Conservation (phyloP, 768 basidiomycete genomes). For the Hydnum rufescens region DNA sequence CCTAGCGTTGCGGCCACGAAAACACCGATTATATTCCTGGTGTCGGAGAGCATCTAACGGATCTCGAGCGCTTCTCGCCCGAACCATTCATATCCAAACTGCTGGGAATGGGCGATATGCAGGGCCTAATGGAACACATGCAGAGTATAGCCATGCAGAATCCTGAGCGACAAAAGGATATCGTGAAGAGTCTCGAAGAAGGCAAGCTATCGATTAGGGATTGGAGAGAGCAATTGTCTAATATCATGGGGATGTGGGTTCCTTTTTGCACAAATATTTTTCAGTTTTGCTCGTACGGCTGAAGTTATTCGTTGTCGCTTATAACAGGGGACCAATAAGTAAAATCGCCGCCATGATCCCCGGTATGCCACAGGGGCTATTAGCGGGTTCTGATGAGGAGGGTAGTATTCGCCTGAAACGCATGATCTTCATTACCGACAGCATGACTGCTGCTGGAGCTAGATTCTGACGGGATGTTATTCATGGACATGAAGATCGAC, state of each 20-base stretch:
- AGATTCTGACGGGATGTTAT: slow-evolving; percentile 83
- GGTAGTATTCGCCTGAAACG: slow-evolving; percentile 80
- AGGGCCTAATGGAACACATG: slow-evolving; percentile 97
- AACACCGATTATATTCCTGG: slow-evolving; percentile 96
- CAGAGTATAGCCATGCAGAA: slow-evolving; percentile 86
- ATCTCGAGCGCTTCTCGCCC: slow-evolving; percentile 88
- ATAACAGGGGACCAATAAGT: slow-evolving; percentile 80
- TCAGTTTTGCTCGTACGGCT: slow-evolving; percentile 5
- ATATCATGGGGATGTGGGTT: slow-evolving; percentile 84
- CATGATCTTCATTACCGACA: slow-evolving; percentile 97
- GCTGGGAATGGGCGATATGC: slow-evolving; percentile 87
- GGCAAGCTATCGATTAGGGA: slow-evolving; percentile 93
- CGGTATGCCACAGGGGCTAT: slow-evolving; percentile 76
- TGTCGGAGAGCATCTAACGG: slow-evolving; percentile 92
- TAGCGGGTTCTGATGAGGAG: slow-evolving; percentile 89
- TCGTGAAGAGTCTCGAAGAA: slow-evolving; percentile 93
- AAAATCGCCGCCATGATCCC: slow-evolving; percentile 99
- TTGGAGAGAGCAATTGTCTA: slow-evolving; percentile 93
- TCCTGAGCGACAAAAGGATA: slow-evolving; percentile 93
- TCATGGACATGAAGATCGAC: slow-evolving; percentile 68
- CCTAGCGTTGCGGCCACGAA: slow-evolving; percentile 90
- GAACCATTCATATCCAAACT: slow-evolving; percentile 96
- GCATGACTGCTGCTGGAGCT: slow-evolving; percentile 87
- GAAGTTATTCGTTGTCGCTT: slow-evolving; percentile 3
- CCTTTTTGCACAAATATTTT: slow-evolving; percentile 4